phyloP scores from a whole-genome alignment of 352 stramenopile genomes.

The Globisporangium sylvaticum region DNA sequence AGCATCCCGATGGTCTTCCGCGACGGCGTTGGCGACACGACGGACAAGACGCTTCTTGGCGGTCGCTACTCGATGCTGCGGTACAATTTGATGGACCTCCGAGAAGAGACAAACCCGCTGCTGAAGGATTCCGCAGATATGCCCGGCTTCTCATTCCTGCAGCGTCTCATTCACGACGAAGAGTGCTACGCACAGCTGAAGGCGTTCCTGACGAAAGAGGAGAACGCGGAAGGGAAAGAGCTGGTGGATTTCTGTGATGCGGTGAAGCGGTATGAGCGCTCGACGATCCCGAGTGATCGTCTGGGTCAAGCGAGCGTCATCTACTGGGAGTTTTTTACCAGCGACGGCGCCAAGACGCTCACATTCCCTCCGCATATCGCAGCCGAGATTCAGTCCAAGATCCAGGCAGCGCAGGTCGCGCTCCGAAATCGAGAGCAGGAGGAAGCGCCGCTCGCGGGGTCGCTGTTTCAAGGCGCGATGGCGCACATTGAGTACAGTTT shows the following conservation, averaged over 20 bases:
- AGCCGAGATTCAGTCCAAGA: slow-evolving; percentile 51
- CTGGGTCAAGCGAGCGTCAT: slow-evolving; percentile 73
- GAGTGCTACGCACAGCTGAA: slow-evolving; percentile 85
- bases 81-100: slow-evolving; percentile 65
- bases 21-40: slow-evolving; percentile 81
- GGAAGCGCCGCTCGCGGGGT: slow-evolving; percentile 26
- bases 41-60: slow-evolving; percentile 82
- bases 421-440: slow-evolving; percentile 22
- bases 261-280: slow-evolving; percentile 81
- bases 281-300: slow-evolving; percentile 59
- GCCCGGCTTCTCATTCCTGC: slow-evolving; percentile 79
- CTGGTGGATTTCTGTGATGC: slow-evolving; percentile 79
- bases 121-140: slow-evolving; percentile 61
- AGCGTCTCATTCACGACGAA: slow-evolving; percentile 85
- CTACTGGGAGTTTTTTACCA: slow-evolving; percentile 80
- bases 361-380: slow-evolving; percentile 55
- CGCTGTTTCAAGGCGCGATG: slow-evolving; percentile 73
- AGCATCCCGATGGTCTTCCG: slow-evolving; percentile 86
- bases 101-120: slow-evolving; percentile 39
- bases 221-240: slow-evolving; percentile 49
- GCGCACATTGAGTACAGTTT: slow-evolving; percentile 65
- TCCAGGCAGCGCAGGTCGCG: slow-evolving; percentile 55
- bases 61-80: slow-evolving; percentile 76
- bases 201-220: slow-evolving; percentile 63
- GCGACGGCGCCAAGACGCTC: slow-evolving; percentile 55